Evolutionary conservation across 2,329 filamentous ascomycete species (phyloP).

Genomic region (Parastagonospora nodorum): DNA sequence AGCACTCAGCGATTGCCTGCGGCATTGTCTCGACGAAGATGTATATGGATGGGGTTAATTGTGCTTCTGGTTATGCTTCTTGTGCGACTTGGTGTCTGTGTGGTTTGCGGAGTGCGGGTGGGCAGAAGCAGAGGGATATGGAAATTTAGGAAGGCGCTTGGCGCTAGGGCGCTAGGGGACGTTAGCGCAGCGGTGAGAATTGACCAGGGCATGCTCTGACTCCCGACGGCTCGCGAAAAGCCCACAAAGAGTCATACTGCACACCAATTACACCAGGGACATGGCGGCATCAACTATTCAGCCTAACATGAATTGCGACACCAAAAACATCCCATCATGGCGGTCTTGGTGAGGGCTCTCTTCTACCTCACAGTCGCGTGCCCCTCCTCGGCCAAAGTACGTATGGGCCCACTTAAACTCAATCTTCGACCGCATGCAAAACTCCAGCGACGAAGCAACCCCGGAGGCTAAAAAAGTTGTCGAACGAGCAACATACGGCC

Average conservation of each 20-base stretch:
- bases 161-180: constrained; percentile 25
- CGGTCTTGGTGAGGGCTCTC: too few relatives aligned
- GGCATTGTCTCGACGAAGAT: constrained; percentile 55
- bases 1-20: constrained; percentile 67
- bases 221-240: constrained; percentile 20
- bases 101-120: constrained; percentile 37
- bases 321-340: constrained; percentile 1
- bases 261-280: constrained; percentile 3
- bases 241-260: constrained; percentile 14
- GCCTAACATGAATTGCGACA: not conserved
- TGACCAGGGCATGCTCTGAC: constrained; percentile 26
- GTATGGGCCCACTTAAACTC: constrained; percentile 39
- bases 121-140: constrained; percentile 31
- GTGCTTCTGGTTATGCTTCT: constrained; percentile 29
- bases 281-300: too few relatives aligned
- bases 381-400: constrained; percentile 22
- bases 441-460: constrained; percentile 37
- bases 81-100: constrained; percentile 49
- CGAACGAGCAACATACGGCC: constrained; percentile 12
- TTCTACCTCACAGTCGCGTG: constrained; percentile 25
- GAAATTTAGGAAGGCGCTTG: constrained; percentile 31
- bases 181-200: constrained; percentile 19
- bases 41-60: constrained; percentile 29
- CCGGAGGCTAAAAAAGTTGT: constrained; percentile 30
- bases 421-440: constrained; percentile 28